These are phyloP conservation scores for Yamadazyma jaroonii DNA, from an alignment of 1,139 yeast genomes.

Conservation along the genomic window DNA sequence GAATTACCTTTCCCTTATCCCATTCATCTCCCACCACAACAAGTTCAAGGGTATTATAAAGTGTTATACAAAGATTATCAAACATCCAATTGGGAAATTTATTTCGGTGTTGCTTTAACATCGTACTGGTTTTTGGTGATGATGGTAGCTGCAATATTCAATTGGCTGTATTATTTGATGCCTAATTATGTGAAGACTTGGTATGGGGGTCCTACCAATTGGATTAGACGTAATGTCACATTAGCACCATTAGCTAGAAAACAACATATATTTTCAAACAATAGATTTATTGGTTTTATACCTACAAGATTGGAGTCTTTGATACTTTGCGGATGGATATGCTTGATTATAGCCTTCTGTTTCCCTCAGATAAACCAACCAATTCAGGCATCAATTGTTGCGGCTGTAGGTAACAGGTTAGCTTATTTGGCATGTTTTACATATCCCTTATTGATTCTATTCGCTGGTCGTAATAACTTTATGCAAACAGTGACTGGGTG, in stretches of 20 bases:
- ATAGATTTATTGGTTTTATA: constrained; percentile 17
- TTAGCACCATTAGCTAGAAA: constrained; percentile 21
- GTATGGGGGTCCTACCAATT: constrained; percentile 10
- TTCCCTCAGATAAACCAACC: constrained; percentile 14
- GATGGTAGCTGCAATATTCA: constrained; percentile 16
- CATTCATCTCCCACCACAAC: constrained; percentile 15
- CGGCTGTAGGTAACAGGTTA: constrained; percentile 26
- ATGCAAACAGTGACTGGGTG: constrained; percentile 31
- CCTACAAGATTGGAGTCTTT: constrained; percentile 30
- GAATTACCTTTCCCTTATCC: constrained; percentile 20
- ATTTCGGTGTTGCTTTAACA: constrained; percentile 18
- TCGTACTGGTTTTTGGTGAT: constrained; percentile 21
- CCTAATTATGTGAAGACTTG: constrained; percentile 12
- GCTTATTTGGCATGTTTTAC: constrained; percentile 23
- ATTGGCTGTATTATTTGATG: constrained; percentile 19
- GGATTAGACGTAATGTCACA: constrained; percentile 10
- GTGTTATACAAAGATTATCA: constrained; percentile 6
- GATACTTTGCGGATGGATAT: constrained; percentile 26
- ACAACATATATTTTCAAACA: constrained; percentile 7
- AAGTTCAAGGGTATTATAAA: constrained; percentile 7
- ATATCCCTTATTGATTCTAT: constrained; percentile 25
- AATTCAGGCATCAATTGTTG: constrained; percentile 20
- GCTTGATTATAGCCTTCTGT: constrained; percentile 45
- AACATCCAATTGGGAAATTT: constrained; percentile 33
- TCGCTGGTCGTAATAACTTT: constrained; percentile 33